Evolutionary conservation across 2,329 filamentous ascomycete genomes (phyloP), one percentile per base, ranked within the genome.

Genomic region (Ramularia endophylla): DNA sequence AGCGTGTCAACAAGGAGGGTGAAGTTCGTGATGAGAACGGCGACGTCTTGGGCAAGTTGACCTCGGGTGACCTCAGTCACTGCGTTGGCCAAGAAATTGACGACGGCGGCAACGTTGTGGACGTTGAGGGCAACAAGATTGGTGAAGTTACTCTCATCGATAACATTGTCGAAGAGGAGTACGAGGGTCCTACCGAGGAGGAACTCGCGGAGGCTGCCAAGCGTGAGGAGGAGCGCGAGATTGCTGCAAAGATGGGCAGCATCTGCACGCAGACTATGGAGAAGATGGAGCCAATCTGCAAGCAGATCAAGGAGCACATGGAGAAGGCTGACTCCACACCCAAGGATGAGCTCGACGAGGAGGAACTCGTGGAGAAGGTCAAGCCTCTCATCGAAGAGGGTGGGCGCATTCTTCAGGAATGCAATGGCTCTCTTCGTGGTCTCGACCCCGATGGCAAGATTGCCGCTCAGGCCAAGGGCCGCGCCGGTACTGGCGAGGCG

Each of bases 401-500:
- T 35, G 78, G 80, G 40, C 81, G 80, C 52, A 87, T 94, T 59
- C 74, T 95, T 11, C 81, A 83, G 54, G 89, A 95, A 65, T 83
- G 84, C 65, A 92, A 95, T 60, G 87, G 88, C 38, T 74, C 83
- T 6, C 87, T 95, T 55, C 86, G 88, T 25, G 87, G 85, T 5
- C 79, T 95, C 38, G 89, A 95, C 57, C 88, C 89, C 0, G 88
- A 94, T 59, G 87, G 89, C 25, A 80, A 81, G 50, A 94, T 95
- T 62, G 79, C 86, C 34, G 79, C 83, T 27, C 84, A 89, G 46
- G 88, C 89, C 34, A 94, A 95, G 74, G 80, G 85, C 54, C 86
- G 85, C 65, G 72, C 84, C 18, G 79, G 81, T 27, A 77, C 81
- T 3, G 80, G 78, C 47, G 85, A 92, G 59, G 86, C 85, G 2